Conservation (phyloP, 108 stramenopile species). For the Ochromonas danica region DNA sequence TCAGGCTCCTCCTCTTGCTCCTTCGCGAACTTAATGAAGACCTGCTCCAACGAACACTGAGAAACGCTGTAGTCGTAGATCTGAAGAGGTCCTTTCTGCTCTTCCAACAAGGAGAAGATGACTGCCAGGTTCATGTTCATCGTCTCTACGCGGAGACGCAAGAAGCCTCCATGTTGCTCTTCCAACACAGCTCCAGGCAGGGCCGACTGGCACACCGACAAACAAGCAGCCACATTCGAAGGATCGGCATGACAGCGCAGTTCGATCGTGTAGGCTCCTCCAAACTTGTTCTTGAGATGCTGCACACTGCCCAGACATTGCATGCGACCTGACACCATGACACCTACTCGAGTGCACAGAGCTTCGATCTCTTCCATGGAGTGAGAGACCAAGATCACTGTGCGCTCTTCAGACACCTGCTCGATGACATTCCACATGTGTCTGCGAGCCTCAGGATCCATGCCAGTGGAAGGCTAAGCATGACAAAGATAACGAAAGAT, state of each 20-base stretch:
- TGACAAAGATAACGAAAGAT: not conserved
- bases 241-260: constrained; percentile 21
- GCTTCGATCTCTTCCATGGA: constrained; percentile 53
- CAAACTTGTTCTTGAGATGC: constrained; percentile 42
- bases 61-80: constrained; percentile 31
- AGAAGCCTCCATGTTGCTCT: constrained; percentile 25
- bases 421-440: constrained; percentile 37
- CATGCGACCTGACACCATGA: constrained; percentile 11
- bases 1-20: constrained; percentile 33
- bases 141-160: not conserved
- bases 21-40: constrained; percentile 36
- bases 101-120: constrained; percentile 7
- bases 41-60: constrained; percentile 30
- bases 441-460: constrained; percentile 49
- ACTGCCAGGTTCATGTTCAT: not conserved
- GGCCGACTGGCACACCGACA: no score
- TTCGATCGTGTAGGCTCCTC: constrained; percentile 51
- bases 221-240: not conserved
- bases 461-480: constrained; percentile 37
- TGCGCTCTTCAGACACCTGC: not conserved
- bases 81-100: not conserved
- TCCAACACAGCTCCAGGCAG: not conserved
- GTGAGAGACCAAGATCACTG: constrained; percentile 44
- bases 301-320: constrained; percentile 10
- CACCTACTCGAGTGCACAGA: constrained; percentile 31